Percentiles rank a stretch among this genome's conserved stretches.
Evolutionary conservation across 768 basidiomycete genomes (phyloP).

Genomic region (Mycena leptocephala): DNA sequence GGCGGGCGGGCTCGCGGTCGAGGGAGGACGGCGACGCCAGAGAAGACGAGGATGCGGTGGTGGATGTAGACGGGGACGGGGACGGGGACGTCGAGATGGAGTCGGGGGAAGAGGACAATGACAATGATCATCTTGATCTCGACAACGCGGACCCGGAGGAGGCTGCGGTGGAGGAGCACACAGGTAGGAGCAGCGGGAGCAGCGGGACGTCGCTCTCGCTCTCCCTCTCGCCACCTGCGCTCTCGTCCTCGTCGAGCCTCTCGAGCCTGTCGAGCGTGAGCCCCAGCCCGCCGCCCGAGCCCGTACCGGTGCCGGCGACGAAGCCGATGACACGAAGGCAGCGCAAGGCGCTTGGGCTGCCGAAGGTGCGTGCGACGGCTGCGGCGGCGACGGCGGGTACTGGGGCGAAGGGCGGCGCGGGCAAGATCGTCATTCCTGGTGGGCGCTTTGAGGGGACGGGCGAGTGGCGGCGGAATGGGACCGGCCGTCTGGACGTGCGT

Average conservation of each 20-base stretch:
- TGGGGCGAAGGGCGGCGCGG: slow-evolving; percentile 61
- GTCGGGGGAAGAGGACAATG: slow-evolving; percentile 37
- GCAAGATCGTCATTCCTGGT: slow-evolving; percentile 81
- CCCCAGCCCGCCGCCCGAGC: slow-evolving; percentile 40
- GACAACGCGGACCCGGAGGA: slow-evolving; percentile 37
- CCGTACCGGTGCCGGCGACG: slow-evolving; percentile 43
- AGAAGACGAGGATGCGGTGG: slow-evolving; percentile 22
- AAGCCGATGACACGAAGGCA: slow-evolving; percentile 76
- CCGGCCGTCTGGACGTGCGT: slow-evolving; percentile 36
- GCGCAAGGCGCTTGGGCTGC: slow-evolving; percentile 78
- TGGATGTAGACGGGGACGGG: slow-evolving; percentile 34
- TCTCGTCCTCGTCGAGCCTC: slow-evolving; percentile 36
- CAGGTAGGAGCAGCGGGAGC: slow-evolving; percentile 38
- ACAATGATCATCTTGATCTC: slow-evolving; percentile 36
- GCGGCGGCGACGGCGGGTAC: slow-evolving; percentile 40
- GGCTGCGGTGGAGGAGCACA: slow-evolving; percentile 25
- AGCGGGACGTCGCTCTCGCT: slow-evolving; percentile 56
- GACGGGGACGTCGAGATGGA: slow-evolving; percentile 36
- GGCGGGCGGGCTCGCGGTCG: not conserved
- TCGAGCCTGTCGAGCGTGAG: slow-evolving; percentile 37
- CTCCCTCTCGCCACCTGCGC: slow-evolving; percentile 44
- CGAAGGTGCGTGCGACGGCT: slow-evolving; percentile 63
- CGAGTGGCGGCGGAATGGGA: slow-evolving; percentile 34
- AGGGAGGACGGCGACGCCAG: not conserved
- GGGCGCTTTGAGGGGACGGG: slow-evolving; percentile 59